Percentiles rank a stretch among this genome's conserved stretches.
Evolutionary conservation across 2,329 filamentous ascomycete species (phyloP).

Genomic region (Cordyceps cateniannulata): DNA sequence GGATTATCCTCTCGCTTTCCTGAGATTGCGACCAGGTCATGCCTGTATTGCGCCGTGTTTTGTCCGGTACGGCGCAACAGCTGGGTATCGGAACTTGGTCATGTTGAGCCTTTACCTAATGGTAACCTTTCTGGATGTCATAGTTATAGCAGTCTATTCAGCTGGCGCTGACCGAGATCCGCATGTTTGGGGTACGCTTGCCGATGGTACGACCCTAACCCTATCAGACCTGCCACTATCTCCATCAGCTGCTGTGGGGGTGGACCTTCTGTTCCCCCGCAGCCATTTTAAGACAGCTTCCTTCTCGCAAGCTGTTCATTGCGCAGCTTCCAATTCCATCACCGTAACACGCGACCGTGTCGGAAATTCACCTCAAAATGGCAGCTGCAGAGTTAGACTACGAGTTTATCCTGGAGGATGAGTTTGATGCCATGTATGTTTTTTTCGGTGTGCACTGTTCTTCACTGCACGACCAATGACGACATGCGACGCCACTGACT

Average conservation of each 20-base stretch:
- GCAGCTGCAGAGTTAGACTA: slow-evolving; percentile 26
- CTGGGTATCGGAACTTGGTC: neutral
- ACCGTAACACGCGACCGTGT: neutral
- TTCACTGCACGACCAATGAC: neutral
- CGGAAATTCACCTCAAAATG: neutral
- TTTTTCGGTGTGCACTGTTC: neutral
- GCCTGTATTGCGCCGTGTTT: no score
- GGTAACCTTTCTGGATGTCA: neutral
- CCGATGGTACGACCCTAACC: neutral
- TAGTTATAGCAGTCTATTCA: neutral
- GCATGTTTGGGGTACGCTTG: neutral
- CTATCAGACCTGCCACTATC: neutral
- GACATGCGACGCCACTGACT: neutral
- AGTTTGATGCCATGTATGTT: slow-evolving; percentile 50
- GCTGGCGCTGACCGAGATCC: neutral
- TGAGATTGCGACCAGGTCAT: no score
- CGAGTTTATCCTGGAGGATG: slow-evolving; percentile 41
- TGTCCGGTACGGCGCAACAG: neutral
- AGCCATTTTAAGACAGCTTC: neutral
- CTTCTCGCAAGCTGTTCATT: neutral
- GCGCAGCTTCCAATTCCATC: neutral
- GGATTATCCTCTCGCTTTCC: neutral
- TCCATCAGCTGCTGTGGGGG: neutral
- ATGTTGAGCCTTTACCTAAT: neutral
- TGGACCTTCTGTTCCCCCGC: neutral